Base-by-base conservation (phyloP, 2,329 filamentous ascomycete genomes). In the Blastomyces gilchristii region DNA sequence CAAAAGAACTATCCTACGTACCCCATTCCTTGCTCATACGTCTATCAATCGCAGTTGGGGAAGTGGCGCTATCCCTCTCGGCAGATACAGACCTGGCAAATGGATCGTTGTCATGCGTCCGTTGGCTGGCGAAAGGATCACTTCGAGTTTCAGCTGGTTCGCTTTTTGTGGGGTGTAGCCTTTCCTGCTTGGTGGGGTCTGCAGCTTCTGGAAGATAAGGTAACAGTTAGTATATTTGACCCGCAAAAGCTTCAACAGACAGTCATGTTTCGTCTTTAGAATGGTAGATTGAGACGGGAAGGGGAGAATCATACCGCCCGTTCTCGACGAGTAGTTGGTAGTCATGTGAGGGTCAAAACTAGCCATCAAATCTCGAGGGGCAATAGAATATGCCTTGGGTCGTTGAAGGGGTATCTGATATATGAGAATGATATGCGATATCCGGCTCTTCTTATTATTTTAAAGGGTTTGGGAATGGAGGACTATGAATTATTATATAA, bases 11-110 rank as follows among this genome's bases (percentile, higher is more conserved):
- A 25, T 56, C 6, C 6, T 3, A 65, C 68, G 49, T 68, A 72
- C 71, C 71, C 71, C 71, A 73, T 64, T 73, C 71, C 50, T 70
- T 70, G 68, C 75, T 76, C 70, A 71, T 68, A 31, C 74, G 72
- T 58, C 75, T 73, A 64, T 74, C 70, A 34, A 16, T 37, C 16
- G 52, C 12, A 14, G 64, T 57, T 34, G 47, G 58, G 57, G 25
- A 58, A 11, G 34, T 43, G 54, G 37, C 54, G 37, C 16, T 22
- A 56, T 34, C 28, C 31, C n/a, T 39, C n/a, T 52, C 58, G 31
- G 43, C 28, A 41, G 58, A 52, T 9, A 50, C 28, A 25, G 58
- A 50, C 14, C 47, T 49, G 22, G 31, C 31, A 34, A 62, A 62
- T 4, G 60, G 60, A 57, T 54, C 52, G 22, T 62, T 54, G 7